phyloP scores from a whole-genome alignment of 345 rosid species.

The Rubroshorea leprosula region DNA sequence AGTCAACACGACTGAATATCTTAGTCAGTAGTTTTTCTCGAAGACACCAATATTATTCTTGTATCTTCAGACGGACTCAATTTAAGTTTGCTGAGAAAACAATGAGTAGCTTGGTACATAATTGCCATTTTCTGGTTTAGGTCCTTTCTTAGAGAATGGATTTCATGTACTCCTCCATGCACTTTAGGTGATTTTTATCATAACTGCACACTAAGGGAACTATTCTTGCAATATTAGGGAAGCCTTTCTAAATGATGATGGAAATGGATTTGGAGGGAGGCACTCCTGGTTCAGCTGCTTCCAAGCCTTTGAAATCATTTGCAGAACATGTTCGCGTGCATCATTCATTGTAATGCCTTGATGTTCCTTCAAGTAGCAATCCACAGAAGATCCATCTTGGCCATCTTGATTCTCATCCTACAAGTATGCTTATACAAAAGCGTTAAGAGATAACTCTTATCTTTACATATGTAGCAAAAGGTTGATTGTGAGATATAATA shows the following conservation, averaged over 20 bases:
- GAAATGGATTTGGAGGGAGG: constrained; percentile 23
- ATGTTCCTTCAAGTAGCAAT: constrained; percentile 40
- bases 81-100: too few relatives aligned
- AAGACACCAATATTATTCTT: too few relatives aligned
- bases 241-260: constrained; percentile 19
- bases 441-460: too few relatives aligned
- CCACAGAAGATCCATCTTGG: constrained; percentile 45
- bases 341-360: constrained; percentile 20
- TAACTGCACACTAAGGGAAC: constrained; percentile 46
- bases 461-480: constrained; percentile 16
- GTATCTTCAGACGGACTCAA: too few relatives aligned
- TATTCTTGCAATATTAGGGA: constrained; percentile 42
- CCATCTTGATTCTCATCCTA: constrained; percentile 42
- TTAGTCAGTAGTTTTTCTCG: too few relatives aligned
- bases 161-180: constrained; percentile 23
- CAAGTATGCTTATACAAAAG: neutral
- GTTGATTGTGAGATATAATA: neutral
- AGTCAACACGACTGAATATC: too few relatives aligned
- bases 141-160: constrained; percentile 14
- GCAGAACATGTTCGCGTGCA: constrained; percentile 27
- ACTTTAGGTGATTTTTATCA: constrained; percentile 30
- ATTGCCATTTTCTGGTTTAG: too few relatives aligned
- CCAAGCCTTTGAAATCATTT: constrained; percentile 46
- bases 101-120: too few relatives aligned
- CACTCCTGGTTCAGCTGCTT: constrained; percentile 41